These are phyloP conservation scores for Stachybotrys echinatus DNA, from an alignment of 2,329 filamentous ascomycete genomes.

Conservation along the genomic window DNA sequence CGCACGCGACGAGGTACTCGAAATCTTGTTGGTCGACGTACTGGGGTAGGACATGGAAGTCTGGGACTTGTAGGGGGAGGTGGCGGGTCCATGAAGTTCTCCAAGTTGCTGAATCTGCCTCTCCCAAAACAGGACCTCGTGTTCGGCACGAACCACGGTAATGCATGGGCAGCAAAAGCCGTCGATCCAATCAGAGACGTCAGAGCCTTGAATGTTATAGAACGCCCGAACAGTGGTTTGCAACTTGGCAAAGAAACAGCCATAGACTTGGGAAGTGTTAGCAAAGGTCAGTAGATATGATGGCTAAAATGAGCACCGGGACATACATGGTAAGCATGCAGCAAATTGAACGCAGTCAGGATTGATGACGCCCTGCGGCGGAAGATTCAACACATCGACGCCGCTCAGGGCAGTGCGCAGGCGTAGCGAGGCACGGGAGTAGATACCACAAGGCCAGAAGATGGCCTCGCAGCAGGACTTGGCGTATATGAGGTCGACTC, in stretches of 20 bases:
- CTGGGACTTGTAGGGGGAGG: constrained; percentile 12
- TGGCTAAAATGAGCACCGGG: not conserved
- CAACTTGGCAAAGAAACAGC: constrained; percentile 18
- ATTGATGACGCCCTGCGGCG: constrained; percentile 12
- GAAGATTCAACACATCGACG: constrained; percentile 9
- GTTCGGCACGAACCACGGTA: constrained; percentile 21
- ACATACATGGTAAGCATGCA: constrained; percentile 19
- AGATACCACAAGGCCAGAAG: constrained; percentile 19
- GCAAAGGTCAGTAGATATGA: not conserved
- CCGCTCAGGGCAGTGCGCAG: constrained; percentile 14
- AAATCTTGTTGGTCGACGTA: not conserved
- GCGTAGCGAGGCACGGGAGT: constrained; percentile 18
- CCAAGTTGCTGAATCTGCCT: constrained; percentile 7
- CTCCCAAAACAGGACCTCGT: constrained; percentile 26
- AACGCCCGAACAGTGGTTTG: constrained; percentile 23
- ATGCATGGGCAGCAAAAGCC: constrained; percentile 21
- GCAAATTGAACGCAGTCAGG: constrained; percentile 16
- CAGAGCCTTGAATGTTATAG: constrained; percentile 24
- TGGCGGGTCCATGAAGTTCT: constrained; percentile 3
- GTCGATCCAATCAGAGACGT: constrained; percentile 13
- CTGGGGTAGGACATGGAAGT: constrained; percentile 13
- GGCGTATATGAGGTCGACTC: not conserved
- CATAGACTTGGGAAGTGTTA: constrained; percentile 20
- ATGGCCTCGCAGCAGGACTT: constrained; percentile 7
- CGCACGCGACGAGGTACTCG: not conserved